These are phyloP conservation scores for Ceratobasidium theobromae DNA, from an alignment of 1,284 basidiomycete species.

Conservation along the genomic window DNA sequence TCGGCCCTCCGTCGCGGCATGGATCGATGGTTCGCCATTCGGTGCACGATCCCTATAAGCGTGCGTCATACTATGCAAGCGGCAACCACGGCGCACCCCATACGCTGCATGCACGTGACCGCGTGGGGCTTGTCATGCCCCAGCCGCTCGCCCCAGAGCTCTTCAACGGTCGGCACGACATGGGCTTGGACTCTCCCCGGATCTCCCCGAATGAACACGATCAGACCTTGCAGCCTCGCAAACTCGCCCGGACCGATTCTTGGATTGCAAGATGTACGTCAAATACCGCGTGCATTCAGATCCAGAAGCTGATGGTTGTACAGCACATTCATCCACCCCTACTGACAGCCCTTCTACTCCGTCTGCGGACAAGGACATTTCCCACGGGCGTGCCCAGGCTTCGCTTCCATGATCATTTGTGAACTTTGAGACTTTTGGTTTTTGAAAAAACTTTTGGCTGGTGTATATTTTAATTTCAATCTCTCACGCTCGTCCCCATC, in stretches of 20 bases:
- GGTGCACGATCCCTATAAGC: neutral
- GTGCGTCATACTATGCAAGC: constrained; percentile 1
- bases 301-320: neutral
- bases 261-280: constrained; percentile 1
- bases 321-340: neutral
- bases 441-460: neutral
- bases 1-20: neutral
- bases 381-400: constrained; percentile 13
- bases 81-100: constrained; percentile 27
- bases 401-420: constrained; percentile 1
- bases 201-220: neutral
- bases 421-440: neutral
- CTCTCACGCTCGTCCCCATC: neutral
- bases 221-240: neutral
- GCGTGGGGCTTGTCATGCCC: constrained; percentile 26
- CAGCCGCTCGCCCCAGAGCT: constrained; percentile 27
- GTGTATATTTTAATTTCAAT: neutral
- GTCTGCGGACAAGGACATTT: neutral
- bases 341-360: constrained; percentile 2
- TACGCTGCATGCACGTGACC: constrained; percentile 18
- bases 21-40: neutral
- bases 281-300: neutral
- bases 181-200: constrained; percentile 13
- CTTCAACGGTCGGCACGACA: constrained; percentile 17
- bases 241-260: constrained; percentile 11